Conservation (phyloP, 331 rosid species). For the Pyracantha coccinea region DNA sequence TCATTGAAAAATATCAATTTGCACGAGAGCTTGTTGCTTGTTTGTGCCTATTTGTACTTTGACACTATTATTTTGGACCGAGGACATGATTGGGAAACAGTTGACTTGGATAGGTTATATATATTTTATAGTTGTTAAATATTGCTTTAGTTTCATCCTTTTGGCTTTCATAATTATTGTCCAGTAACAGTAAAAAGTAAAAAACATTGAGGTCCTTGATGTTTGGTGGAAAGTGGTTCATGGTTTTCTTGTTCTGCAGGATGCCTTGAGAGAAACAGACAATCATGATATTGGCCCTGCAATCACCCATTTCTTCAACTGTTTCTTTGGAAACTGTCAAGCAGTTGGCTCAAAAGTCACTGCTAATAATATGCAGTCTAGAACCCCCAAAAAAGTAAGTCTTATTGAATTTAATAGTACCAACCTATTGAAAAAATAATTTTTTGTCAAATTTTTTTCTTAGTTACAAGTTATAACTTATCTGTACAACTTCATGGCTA, state of each 20-base stretch:
- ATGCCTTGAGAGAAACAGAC: constrained; percentile 76
- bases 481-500: not conserved
- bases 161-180: not conserved
- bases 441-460: not conserved
- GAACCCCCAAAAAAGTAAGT: constrained; percentile 55
- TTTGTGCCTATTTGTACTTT: not conserved
- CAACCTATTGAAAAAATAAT: not conserved
- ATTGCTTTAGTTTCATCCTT: not conserved
- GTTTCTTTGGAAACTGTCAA: constrained; percentile 78
- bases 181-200: not conserved
- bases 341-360: constrained; percentile 44
- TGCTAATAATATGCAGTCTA: constrained; percentile 40
- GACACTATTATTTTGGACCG: not conserved
- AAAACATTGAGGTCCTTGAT: not conserved
- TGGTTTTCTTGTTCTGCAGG: constrained; percentile 35
- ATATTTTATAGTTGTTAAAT: not conserved
- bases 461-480: not conserved
- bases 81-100: not conserved
- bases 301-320: constrained; percentile 78
- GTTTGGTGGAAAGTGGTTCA: not conserved
- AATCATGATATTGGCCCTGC: constrained; percentile 88
- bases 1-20: not conserved
- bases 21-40: not conserved
- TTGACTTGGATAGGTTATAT: not conserved
- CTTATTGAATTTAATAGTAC: not conserved